These are phyloP conservation scores for Cichorium intybus DNA, from an alignment of 140 eudicot genomes.

Conservation along the genomic window DNA sequence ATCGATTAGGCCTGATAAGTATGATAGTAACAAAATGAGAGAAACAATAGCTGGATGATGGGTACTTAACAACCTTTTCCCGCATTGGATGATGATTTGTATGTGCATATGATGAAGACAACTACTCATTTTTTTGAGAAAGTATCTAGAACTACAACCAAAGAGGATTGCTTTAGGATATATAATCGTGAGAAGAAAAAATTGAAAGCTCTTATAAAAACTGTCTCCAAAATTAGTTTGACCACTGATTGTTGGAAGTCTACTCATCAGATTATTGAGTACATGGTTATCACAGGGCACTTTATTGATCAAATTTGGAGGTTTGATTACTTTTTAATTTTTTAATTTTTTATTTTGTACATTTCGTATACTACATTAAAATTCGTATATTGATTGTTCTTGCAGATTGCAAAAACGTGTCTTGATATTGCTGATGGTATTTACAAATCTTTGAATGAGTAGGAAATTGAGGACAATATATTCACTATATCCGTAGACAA, in stretches of 20 bases:
- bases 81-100: neutral
- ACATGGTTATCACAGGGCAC: neutral
- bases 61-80: slow-evolving; percentile 4
- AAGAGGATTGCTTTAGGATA: neutral
- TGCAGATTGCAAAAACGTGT: slow-evolving; percentile 12
- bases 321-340: neutral
- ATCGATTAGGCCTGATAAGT: neutral
- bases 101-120: slow-evolving; percentile 7
- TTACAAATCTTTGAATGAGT: slow-evolving; percentile 12
- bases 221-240: neutral
- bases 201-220: neutral
- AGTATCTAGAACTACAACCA: neutral
- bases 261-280: neutral
- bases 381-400: neutral
- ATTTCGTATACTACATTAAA: neutral
- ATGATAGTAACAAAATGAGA: slow-evolving; percentile 14
- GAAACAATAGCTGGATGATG: slow-evolving; percentile 8
- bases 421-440: slow-evolving; percentile 4
- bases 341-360: neutral
- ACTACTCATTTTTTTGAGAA: slow-evolving; percentile 2
- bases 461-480: slow-evolving; percentile 11
- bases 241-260: neutral
- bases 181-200: neutral
- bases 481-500: slow-evolving; percentile 4
- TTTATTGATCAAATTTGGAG: slow-evolving; percentile 9